Base-by-base conservation (phyloP, 1,284 basidiomycete species). In the Puccinia triticina region DNA sequence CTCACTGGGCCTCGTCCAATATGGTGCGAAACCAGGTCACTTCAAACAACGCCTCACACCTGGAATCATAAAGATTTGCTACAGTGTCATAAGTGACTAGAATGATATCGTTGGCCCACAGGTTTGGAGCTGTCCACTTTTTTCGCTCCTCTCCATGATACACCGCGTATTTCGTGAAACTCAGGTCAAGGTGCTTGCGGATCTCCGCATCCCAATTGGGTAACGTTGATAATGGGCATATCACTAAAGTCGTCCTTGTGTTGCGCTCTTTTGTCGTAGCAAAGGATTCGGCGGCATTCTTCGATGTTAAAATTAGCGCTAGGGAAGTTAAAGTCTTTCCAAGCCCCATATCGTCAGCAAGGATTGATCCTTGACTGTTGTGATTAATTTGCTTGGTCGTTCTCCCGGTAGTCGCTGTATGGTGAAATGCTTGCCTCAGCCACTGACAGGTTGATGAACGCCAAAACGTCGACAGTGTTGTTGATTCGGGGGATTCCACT, bases 291-390 rank as follows among this genome's bases (percentile, higher is more conserved):
- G 34, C 40, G 21, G 32, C 64, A 43, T 67, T 7, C 64, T 67
- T 37, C 40, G 64, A 67, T n/a, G 32, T 43, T 7, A 40, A 2
- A 40, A 67, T 67, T 2, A 67, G 64, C 21, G 64, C 64, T 8
- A 67, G 40, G 32, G 64, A 67, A 18, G 64, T 67, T 67, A 67
- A 67, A 37, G 64, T 67, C 23, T 67, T 67, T 37, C 64, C 64
- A 2, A 67, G 34, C n/a, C 64, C 64, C 64, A 67, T 67, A 43
- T 67, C 64, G 23, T 67, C 64, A 5, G 64, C 64, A n/a, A 67
- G 32, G n/a, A 67, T 67, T 2, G 64, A 67, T 7, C 64, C 64
- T 23, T 40, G 29, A 40, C 2, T 43, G 8, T 67, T 14, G 12
- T 21, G 40, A 67, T 34, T 67, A 21, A 67, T 67, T 2, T 67